A percentile compares a stretch with the other conserved stretches of the same genome.
Evolutionary conservation across 2,329 filamentous ascomycete genomes (phyloP).

Genomic region (Pezicula carpinea): DNA sequence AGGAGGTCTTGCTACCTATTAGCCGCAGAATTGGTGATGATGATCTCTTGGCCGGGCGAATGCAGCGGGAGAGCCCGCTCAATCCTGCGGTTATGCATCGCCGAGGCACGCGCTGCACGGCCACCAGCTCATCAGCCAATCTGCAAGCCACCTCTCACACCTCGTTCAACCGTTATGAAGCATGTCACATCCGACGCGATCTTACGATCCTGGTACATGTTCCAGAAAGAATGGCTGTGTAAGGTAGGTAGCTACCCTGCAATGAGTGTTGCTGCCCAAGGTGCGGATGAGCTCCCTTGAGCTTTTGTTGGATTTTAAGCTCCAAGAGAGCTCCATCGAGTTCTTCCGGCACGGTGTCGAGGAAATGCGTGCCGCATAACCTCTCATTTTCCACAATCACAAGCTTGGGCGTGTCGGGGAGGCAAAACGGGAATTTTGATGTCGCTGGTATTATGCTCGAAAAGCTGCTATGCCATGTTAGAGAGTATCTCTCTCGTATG

Average conservation of each 20-base stretch:
- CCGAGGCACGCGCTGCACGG: background rate
- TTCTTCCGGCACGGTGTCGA: background rate
- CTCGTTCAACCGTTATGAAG: background rate
- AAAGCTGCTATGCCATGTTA: constrained; percentile 5
- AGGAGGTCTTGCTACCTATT: background rate
- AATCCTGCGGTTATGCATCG: constrained; percentile 4
- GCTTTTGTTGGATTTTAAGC: background rate
- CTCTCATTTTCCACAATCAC: constrained; percentile 7
- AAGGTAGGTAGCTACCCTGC: background rate
- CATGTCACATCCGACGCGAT: background rate
- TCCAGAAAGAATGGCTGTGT: background rate
- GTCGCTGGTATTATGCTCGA: constrained; percentile 13
- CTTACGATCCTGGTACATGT: background rate
- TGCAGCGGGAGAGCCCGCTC: constrained; percentile 7
- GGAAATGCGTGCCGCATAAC: background rate
- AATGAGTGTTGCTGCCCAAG: constrained; percentile 2
- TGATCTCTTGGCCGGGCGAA: background rate
- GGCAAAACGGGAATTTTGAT: constrained; percentile 7
- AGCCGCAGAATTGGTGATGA: background rate
- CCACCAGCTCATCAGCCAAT: background rate
- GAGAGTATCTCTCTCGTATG: background rate
- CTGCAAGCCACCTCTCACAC: background rate
- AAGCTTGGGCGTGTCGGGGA: constrained; percentile 5
- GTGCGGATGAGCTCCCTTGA: constrained; percentile 2
- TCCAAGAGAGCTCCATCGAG: background rate